Conservation (phyloP, 1,284 basidiomycete genomes). For the Rhodotorula sp. region DNA sequence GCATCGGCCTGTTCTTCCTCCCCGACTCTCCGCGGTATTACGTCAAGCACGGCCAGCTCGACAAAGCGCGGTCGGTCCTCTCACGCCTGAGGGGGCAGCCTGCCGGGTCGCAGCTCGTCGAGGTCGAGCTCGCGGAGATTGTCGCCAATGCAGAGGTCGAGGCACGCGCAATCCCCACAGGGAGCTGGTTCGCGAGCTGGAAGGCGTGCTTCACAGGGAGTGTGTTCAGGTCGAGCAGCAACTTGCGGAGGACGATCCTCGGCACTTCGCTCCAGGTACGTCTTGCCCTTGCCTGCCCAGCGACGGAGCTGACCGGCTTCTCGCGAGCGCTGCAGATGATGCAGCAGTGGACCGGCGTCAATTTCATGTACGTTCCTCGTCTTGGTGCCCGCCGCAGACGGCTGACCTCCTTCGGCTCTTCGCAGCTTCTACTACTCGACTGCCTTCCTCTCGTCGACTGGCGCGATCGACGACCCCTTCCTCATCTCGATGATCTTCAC, state of each 20-base stretch:
- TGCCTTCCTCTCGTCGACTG: constrained; percentile 42
- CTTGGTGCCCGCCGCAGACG: no score
- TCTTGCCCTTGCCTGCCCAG: no score
- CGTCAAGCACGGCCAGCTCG: constrained; percentile 63
- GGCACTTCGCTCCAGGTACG: constrained; percentile 38
- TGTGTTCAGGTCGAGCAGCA: constrained; percentile 39
- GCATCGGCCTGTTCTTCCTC: constrained; percentile 63
- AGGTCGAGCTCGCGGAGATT: constrained; percentile 44
- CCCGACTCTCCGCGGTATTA: constrained; percentile 73
- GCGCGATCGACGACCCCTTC: constrained; percentile 43
- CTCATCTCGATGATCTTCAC: constrained; percentile 51
- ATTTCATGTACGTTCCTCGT: constrained; percentile 39
- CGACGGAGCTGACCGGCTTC: no score
- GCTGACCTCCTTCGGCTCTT: constrained; percentile 43
- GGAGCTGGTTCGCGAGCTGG: constrained; percentile 30
- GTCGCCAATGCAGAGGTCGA: constrained; percentile 46
- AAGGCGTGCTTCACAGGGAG: constrained; percentile 42
- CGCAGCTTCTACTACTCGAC: constrained; percentile 43
- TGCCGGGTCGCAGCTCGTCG: constrained; percentile 37
- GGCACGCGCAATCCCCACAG: constrained; percentile 34
- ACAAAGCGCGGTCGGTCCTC: constrained; percentile 66
- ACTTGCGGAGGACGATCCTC: constrained; percentile 46
- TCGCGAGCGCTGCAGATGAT: constrained; percentile 46
- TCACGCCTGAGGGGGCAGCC: constrained; percentile 43
- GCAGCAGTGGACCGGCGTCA: constrained; percentile 48